Evolutionary conservation across 2,329 filamentous ascomycete genomes (phyloP).

Genomic region (Fusarium illudens): DNA sequence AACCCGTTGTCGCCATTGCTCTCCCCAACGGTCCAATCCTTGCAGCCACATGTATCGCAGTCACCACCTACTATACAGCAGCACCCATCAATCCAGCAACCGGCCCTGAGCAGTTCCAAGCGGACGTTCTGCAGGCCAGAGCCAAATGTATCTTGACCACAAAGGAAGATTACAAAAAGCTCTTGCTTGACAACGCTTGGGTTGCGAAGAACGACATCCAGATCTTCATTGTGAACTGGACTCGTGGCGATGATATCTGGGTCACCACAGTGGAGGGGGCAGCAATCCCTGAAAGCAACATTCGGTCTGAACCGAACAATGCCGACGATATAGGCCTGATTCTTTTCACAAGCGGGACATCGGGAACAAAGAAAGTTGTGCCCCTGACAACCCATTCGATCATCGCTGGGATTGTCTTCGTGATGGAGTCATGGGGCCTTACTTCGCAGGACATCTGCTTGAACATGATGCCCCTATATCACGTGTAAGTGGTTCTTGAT

Average conservation of each 20-base stretch:
- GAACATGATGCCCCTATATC: constrained; percentile 69
- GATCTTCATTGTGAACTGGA: constrained; percentile 51
- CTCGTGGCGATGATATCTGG: constrained; percentile 48
- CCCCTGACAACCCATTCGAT: constrained; percentile 61
- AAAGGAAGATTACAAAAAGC: constrained; percentile 49
- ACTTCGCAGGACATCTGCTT: constrained; percentile 58
- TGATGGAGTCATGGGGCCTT: constrained; percentile 63
- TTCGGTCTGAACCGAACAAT: constrained; percentile 47
- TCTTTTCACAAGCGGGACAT: constrained; percentile 66
- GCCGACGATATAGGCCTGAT: constrained; percentile 59
- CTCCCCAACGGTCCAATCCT: constrained; percentile 63
- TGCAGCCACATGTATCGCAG: constrained; percentile 59
- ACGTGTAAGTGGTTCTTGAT: constrained; percentile 53
- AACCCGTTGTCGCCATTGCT: constrained; percentile 59
- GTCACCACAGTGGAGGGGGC: constrained; percentile 35
- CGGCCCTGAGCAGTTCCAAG: constrained; percentile 59
- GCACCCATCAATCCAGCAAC: constrained; percentile 61
- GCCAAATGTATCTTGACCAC: constrained; percentile 58
- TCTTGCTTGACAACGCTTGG: constrained; percentile 48
- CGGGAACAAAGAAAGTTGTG: constrained; percentile 66
- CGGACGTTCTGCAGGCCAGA: constrained; percentile 58
- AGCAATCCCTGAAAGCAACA: background rate
- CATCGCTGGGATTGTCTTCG: constrained; percentile 59
- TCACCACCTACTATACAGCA: constrained; percentile 59
- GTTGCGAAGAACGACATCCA: constrained; percentile 46